Evolutionary conservation across 148 eudicot species (phyloP).

Genomic region (Camellia lanceoleosa): DNA sequence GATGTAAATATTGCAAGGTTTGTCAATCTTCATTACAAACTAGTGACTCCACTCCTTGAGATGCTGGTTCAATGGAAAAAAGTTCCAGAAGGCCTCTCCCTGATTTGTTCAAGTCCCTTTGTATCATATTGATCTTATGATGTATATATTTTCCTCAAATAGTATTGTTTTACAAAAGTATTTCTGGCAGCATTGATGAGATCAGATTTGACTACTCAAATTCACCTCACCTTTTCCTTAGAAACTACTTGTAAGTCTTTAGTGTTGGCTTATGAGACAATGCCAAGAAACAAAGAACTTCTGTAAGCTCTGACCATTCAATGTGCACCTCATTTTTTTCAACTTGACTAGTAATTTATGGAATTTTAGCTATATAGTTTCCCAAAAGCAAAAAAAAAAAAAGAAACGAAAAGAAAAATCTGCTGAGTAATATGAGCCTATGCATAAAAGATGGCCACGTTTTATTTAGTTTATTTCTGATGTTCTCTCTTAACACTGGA

Average conservation of each 20-base stretch:
- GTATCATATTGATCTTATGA: background rate
- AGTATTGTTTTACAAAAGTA: too few species aligned
- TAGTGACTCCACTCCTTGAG: background rate
- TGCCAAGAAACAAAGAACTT: background rate
- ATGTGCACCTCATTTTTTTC: background rate
- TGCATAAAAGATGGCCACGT: background rate
- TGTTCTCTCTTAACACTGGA: background rate
- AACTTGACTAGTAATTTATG: background rate
- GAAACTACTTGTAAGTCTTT: background rate
- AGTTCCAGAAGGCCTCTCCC: background rate
- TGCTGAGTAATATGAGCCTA: background rate
- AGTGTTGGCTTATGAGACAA: background rate
- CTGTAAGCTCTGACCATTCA: background rate
- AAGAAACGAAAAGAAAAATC: background rate
- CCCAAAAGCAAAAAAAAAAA: background rate
- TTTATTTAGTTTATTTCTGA: background rate
- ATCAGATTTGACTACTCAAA: background rate
- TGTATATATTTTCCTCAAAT: background rate
- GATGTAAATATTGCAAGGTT: too few species aligned
- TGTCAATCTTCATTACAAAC: background rate
- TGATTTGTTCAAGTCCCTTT: background rate
- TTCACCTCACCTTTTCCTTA: background rate
- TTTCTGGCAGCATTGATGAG: constrained; percentile 1
- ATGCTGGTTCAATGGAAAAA: background rate
- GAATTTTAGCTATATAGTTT: background rate